Evolutionary conservation across 2,329 filamentous ascomycete genomes (phyloP).

Genomic region (Sclerotinia nivalis): DNA sequence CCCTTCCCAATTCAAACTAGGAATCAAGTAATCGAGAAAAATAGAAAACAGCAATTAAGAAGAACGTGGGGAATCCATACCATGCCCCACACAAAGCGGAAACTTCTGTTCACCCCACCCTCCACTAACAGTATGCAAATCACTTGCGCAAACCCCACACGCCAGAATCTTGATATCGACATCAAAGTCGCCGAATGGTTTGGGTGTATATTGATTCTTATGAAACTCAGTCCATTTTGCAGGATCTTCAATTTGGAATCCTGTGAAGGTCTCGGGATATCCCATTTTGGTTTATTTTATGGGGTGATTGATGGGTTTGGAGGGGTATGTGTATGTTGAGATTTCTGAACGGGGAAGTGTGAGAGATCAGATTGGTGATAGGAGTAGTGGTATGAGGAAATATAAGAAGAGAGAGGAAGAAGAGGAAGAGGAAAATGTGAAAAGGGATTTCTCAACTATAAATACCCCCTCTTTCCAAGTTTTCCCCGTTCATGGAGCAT

Average conservation of each 20-base stretch:
- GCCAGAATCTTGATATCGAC: conserved; percentile 84
- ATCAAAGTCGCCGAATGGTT: conserved; percentile 84
- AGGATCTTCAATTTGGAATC: conserved; percentile 55
- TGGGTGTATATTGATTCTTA: conserved; percentile 67
- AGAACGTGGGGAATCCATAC: conserved; percentile 32
- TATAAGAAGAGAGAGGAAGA: background rate
- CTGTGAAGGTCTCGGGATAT: conserved; percentile 60
- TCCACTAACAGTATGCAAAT: conserved; percentile 69
- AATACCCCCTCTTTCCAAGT: conserved; percentile 15
- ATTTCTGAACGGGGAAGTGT: background rate
- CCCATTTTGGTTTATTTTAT: conserved; percentile 29
- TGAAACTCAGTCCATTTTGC: conserved; percentile 40
- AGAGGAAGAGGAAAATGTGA: background rate
- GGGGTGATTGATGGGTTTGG: background rate
- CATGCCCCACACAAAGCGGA: conserved; percentile 54
- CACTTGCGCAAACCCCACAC: conserved; percentile 74
- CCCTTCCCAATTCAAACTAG: background rate
- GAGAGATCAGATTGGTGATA: background rate
- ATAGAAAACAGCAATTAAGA: background rate
- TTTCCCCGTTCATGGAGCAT: background rate
- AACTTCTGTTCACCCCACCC: conserved; percentile 54
- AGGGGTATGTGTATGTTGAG: background rate
- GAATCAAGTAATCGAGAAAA: background rate
- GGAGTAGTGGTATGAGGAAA: conserved; percentile 3
- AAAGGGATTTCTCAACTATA: background rate